A percentile compares a stretch with the other conserved stretches of the same genome.
These are phyloP conservation scores for Microbotryum silenes-acaulis DNA, from an alignment of 1,284 basidiomycete genomes.

Conservation along the genomic window DNA sequence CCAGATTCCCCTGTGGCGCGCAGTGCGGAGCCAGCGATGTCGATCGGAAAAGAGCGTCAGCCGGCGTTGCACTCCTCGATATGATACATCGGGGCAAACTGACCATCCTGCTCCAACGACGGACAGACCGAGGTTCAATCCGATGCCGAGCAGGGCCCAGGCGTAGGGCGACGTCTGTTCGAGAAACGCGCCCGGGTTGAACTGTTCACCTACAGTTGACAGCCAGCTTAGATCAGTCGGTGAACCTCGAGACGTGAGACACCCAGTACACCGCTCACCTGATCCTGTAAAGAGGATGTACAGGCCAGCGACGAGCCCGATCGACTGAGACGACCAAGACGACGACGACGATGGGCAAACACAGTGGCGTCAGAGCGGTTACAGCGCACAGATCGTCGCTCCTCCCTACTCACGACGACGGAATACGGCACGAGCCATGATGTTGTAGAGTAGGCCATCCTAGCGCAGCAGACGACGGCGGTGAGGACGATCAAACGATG, in stretches of 20 bases:
- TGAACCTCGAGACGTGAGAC: neutral
- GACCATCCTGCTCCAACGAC: constrained; percentile 94
- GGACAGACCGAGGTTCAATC: constrained; percentile 85
- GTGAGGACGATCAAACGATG: too few species aligned
- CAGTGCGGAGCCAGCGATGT: neutral
- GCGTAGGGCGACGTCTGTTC: constrained; percentile 89
- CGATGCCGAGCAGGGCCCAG: constrained; percentile 86
- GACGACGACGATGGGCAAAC: too few species aligned
- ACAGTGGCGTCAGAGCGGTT: too few species aligned
- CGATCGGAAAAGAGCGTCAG: neutral
- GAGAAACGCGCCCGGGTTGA: constrained; percentile 86
- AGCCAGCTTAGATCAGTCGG: neutral
- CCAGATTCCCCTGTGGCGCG: constrained; percentile 78
- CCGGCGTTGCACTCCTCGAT: neutral
- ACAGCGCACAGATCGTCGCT: too few species aligned
- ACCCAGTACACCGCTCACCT: neutral
- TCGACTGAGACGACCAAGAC: neutral
- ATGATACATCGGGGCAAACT: constrained; percentile 38
- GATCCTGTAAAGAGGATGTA: constrained; percentile 9
- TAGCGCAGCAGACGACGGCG: too few species aligned
- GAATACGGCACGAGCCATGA: too few species aligned
- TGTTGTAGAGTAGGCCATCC: too few species aligned
- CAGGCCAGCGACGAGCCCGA: constrained; percentile 2
- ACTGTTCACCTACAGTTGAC: constrained; percentile 38
- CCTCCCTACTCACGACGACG: too few species aligned